Evolutionary conservation across 495 filamentous ascomycete genomes (phyloP).

Genomic region (Pseudoneurospora amorphoporcata): DNA sequence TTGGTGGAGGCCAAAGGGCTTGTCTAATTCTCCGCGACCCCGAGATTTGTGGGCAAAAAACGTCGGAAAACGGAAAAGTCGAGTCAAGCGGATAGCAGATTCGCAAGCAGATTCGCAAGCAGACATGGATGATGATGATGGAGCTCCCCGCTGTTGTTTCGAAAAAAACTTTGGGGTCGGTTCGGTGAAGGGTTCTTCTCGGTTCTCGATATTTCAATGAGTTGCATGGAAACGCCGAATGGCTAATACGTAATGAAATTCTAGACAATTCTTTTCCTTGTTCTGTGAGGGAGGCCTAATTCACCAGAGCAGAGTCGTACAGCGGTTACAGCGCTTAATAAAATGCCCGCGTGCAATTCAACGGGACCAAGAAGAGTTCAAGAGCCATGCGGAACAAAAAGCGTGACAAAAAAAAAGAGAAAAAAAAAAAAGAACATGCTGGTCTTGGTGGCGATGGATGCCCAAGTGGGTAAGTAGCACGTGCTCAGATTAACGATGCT

Average conservation of each 20-base stretch:
- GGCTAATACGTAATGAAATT: neutral
- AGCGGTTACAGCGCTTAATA: neutral
- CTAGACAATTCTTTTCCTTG: neutral
- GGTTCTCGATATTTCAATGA: neutral
- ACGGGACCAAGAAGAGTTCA: neutral
- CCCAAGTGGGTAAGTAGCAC: neutral
- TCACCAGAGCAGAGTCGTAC: neutral
- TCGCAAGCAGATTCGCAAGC: neutral
- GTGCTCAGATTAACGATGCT: neutral
- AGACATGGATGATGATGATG: neutral
- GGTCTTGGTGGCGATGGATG: neutral
- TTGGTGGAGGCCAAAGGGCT: neutral
- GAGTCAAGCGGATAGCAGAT: neutral
- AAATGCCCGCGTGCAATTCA: neutral
- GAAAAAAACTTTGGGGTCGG: neutral
- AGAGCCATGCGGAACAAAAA: neutral
- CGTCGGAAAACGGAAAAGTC: neutral
- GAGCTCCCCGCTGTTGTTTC: neutral
- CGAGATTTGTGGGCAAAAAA: neutral
- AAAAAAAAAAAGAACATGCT: neutral
- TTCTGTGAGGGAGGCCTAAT: neutral
- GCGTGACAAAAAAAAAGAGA: neutral
- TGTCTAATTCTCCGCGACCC: neutral
- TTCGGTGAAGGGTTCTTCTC: neutral
- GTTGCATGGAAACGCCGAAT: neutral